These are phyloP conservation scores for Penicillium concentricum DNA, from an alignment of 2,329 filamentous ascomycete genomes.

Conservation along the genomic window DNA sequence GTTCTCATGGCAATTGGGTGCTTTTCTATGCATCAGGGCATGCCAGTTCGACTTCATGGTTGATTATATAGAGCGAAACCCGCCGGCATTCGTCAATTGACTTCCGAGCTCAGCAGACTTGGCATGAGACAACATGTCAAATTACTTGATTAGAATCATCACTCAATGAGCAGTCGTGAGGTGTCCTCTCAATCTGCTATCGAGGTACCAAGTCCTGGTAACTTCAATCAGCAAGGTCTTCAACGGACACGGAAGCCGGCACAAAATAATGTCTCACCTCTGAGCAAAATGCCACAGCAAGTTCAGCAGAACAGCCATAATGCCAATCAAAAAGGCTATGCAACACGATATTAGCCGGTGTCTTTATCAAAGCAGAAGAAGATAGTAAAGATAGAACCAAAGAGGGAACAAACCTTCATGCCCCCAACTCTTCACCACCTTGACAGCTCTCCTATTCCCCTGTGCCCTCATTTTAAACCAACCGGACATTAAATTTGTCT, in stretches of 20 bases:
- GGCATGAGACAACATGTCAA: not conserved
- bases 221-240: not conserved
- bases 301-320: not conserved
- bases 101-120: not conserved
- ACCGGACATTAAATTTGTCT: constrained; percentile 26
- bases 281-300: not conserved
- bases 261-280: not conserved
- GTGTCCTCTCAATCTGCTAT: not conserved
- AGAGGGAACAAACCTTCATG: constrained; percentile 30
- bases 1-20: not conserved
- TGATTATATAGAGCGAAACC: not conserved
- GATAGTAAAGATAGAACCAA: not conserved
- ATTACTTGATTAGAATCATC: not conserved
- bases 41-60: not conserved
- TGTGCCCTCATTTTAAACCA: constrained; percentile 31
- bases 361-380: not conserved
- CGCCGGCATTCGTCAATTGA: not conserved
- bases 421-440: constrained; percentile 9
- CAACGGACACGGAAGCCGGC: not conserved
- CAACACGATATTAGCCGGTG: not conserved
- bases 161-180: not conserved
- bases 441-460: constrained; percentile 15
- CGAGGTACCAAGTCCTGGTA: not conserved
- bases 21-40: not conserved
- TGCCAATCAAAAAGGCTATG: not conserved